Conservation (phyloP, 257 asterid genomes). For the Capsicum chinense region DNA sequence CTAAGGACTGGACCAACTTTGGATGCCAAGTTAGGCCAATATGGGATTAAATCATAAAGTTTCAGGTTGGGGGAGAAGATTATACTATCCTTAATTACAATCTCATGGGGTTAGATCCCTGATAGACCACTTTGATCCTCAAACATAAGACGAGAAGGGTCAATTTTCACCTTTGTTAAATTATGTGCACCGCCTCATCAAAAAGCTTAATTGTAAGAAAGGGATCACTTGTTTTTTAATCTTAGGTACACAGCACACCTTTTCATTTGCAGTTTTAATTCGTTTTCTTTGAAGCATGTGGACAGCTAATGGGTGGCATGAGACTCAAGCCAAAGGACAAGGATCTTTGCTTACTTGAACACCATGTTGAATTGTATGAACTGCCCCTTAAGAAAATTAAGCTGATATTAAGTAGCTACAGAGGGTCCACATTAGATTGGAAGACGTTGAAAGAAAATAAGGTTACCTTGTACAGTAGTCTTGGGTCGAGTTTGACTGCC, state of each 20-base stretch:
- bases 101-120: not conserved
- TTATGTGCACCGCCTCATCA: not conserved
- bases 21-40: not conserved
- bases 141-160: not conserved
- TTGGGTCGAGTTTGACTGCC: not conserved
- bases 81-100: not conserved
- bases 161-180: not conserved
- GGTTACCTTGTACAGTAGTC: not conserved
- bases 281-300: not conserved
- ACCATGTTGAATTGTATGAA: conserved; percentile 3
- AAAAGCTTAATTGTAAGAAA: not conserved
- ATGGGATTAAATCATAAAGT: not conserved
- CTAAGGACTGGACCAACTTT: not conserved
- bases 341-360: conserved; percentile 10
- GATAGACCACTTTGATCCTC: not conserved
- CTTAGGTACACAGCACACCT: not conserved
- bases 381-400: not conserved
- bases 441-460: not conserved
- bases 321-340: not conserved
- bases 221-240: not conserved
- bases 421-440: not conserved
- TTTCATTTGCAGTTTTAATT: not conserved
- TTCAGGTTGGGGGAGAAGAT: not conserved
- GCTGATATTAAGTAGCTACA: conserved; percentile 14
- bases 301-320: not conserved